phyloP scores from a whole-genome alignment of 169 alveolate genomes.

The Miamiensis avidus region DNA sequence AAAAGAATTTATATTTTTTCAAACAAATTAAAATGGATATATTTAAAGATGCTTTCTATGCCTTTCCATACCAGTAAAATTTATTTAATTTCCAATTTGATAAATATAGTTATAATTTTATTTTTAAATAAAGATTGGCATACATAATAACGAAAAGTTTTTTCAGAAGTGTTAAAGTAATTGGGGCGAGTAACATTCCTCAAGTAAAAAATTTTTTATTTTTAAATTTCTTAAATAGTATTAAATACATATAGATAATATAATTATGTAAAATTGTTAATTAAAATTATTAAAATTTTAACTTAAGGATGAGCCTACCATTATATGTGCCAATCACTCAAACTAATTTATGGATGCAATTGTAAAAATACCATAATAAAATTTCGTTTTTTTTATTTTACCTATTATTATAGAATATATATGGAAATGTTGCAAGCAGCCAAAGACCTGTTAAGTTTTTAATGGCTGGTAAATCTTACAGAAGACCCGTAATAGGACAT shows the following conservation, averaged over 20 bases:
- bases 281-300: too few species aligned
- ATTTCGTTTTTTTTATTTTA: too few species aligned
- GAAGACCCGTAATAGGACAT: constrained; percentile 64
- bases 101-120: too few species aligned
- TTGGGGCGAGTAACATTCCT: constrained; percentile 55
- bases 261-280: too few species aligned
- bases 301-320: background rate
- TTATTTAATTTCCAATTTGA: too few species aligned
- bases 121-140: background rate
- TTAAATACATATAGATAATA: too few species aligned
- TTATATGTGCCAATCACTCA: constrained; percentile 27
- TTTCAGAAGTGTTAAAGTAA: constrained; percentile 53
- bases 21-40: too few species aligned
- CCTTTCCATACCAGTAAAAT: too few species aligned
- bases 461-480: constrained; percentile 60
- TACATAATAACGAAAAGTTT: constrained; percentile 23
- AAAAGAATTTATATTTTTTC: too few species aligned
- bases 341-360: constrained; percentile 62
- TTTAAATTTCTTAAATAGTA: background rate
- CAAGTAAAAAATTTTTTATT: constrained; percentile 25
- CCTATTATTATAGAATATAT: background rate
- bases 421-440: constrained; percentile 18
- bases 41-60: too few species aligned
- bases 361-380: constrained; percentile 35
- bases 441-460: constrained; percentile 58